Conservation (phyloP, 73 alveolate species). For the Tetrahymena elliotti region DNA sequence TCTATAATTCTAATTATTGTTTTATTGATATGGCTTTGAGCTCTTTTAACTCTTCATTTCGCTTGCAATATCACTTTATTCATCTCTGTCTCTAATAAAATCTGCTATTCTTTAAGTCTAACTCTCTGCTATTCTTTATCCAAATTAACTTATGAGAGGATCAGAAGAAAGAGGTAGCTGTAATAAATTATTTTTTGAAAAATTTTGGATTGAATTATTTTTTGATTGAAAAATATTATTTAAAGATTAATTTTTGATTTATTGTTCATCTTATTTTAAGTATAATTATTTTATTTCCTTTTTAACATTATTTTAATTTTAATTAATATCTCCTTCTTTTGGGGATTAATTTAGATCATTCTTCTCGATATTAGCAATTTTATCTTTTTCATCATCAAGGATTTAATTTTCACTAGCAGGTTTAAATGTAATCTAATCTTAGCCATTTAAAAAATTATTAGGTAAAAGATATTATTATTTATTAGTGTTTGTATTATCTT, state of each 20-base stretch:
- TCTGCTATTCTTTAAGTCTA: neutral
- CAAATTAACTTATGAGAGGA: neutral
- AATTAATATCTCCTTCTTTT: neutral
- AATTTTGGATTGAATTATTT: neutral
- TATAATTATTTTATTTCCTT: neutral
- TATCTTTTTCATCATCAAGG: neutral
- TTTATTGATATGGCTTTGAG: neutral
- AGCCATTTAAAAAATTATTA: neutral
- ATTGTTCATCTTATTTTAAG: neutral
- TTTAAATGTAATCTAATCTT: neutral
- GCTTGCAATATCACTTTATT: neutral
- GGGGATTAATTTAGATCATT: neutral
- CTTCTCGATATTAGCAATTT: neutral
- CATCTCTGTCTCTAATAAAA: neutral
- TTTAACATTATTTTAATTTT: no score
- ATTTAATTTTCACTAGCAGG: neutral
- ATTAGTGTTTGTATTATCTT: neutral
- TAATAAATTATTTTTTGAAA: neutral
- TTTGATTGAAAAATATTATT: neutral
- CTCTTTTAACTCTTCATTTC: neutral
- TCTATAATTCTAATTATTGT: neutral
- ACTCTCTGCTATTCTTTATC: neutral
- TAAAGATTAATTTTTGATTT: neutral
- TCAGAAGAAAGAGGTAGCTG: neutral
- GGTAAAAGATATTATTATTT: neutral